Conservation (phyloP, 2,329 filamentous ascomycete genomes). For the Colletotrichum cordylinicola region DNA sequence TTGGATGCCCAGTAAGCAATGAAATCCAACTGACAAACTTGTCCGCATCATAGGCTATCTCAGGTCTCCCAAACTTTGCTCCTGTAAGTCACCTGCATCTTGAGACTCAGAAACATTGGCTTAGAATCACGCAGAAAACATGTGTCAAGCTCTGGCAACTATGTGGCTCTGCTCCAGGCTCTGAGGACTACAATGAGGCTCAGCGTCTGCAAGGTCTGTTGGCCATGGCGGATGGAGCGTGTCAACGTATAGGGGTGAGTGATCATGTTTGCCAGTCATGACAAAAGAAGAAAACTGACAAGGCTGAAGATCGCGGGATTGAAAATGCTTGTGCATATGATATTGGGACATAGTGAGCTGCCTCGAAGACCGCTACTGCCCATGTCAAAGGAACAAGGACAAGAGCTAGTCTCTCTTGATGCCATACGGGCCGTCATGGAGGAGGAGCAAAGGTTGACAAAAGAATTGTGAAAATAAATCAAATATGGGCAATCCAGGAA, state of each 20-base stretch:
- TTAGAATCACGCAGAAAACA: background rate
- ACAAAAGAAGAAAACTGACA: background rate
- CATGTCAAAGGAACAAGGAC: background rate
- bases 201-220: background rate
- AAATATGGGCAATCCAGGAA: fast-evolving
- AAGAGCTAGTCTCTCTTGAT: background rate
- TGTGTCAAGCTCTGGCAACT: background rate
- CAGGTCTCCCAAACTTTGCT: background rate
- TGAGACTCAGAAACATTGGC: background rate
- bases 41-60: background rate
- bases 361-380: background rate
- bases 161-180: background rate
- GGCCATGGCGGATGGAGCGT: background rate
- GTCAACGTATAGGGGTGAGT: background rate
- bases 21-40: fast-evolving
- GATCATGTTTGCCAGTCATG: fast-evolving
- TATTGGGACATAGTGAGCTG: background rate
- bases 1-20: fast-evolving
- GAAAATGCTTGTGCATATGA: background rate
- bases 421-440: background rate
- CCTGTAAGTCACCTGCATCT: background rate
- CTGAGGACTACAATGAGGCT: background rate
- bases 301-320: background rate
- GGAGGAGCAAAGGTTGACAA: background rate
- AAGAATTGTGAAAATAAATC: background rate